phyloP scores from a whole-genome alignment of 2,329 filamentous ascomycete species.

The Aspergillus quadricinctus region DNA sequence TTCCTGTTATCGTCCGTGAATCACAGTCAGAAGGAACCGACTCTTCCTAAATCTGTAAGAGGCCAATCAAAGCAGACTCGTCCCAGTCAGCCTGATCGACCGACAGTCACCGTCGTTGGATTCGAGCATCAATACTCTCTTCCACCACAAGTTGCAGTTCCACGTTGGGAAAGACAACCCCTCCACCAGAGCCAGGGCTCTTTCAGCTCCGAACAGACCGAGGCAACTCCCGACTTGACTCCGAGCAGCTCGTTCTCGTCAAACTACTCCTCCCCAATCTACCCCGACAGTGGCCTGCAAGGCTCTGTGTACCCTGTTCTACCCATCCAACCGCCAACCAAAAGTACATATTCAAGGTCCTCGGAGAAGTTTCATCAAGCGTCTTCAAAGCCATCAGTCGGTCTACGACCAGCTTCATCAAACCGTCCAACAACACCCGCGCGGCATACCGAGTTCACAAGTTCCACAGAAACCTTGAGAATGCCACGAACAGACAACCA shows the following conservation, averaged over 20 bases:
- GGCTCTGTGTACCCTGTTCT: constrained; percentile 23
- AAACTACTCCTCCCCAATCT: constrained; percentile 27
- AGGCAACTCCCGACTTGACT: constrained; percentile 33
- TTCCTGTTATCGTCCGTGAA: constrained; percentile 27
- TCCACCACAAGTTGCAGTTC: constrained; percentile 23
- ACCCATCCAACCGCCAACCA: constrained; percentile 17
- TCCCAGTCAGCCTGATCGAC: constrained; percentile 19
- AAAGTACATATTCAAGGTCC: constrained; percentile 12
- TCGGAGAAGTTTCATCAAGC: constrained; percentile 21
- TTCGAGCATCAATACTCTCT: constrained; percentile 27
- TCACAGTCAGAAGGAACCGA: constrained; percentile 12
- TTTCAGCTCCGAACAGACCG: constrained; percentile 31
- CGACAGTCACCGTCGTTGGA: constrained; percentile 28
- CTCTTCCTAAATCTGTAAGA: constrained; percentile 7
- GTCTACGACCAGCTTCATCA: constrained; percentile 18
- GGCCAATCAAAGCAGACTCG: constrained; percentile 10
- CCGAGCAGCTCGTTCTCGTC: constrained; percentile 40
- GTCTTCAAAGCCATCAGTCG: constrained; percentile 14
- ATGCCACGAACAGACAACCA: constrained; percentile 26
- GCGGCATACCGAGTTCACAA: constrained; percentile 15
- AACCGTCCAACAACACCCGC: constrained; percentile 21
- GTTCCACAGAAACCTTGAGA: constrained; percentile 25
- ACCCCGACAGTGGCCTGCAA: constrained; percentile 24
- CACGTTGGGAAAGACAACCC: constrained; percentile 17
- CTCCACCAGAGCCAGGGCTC: constrained; percentile 30